Evolutionary conservation across 306 rosid genomes (phyloP).

Genomic region (Begonia peltatifolia): DNA sequence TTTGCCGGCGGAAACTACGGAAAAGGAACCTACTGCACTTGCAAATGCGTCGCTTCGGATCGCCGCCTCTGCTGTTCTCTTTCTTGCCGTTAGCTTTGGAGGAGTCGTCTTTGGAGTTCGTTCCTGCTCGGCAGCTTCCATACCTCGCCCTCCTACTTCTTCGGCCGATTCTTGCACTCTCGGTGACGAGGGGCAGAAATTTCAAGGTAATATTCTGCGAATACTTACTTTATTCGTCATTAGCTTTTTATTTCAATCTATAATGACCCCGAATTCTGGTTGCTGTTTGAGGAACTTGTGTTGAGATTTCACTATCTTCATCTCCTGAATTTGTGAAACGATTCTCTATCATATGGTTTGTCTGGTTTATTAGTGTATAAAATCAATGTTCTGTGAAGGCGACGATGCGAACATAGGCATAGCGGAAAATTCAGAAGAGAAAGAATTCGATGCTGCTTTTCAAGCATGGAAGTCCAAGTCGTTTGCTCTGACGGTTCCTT

Average conservation of each 20-base stretch:
- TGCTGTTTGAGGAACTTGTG: not conserved
- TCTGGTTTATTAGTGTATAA: not conserved
- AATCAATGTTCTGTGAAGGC: constrained; percentile 8
- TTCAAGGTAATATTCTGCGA: constrained; percentile 25
- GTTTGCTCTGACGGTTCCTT: constrained; percentile 76
- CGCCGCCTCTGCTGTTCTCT: constrained; percentile 33
- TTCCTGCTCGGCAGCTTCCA: constrained; percentile 23
- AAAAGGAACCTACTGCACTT: constrained; percentile 3
- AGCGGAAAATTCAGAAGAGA: constrained; percentile 21
- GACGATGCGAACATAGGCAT: constrained; percentile 16
- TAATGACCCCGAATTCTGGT: not conserved
- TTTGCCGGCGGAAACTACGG: constrained; percentile 6
- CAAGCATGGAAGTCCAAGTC: constrained; percentile 68
- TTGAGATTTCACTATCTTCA: not conserved
- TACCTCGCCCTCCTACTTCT: constrained; percentile 12
- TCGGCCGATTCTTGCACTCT: constrained; percentile 11
- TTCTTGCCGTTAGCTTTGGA: constrained; percentile 42
- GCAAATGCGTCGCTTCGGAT: constrained; percentile 21
- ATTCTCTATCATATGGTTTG: not conserved
- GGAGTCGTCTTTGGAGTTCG: constrained; percentile 30
- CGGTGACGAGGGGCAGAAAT: constrained; percentile 22
- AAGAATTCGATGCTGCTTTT: constrained; percentile 46
- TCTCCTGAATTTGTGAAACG: not conserved
- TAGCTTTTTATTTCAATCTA: not conserved
- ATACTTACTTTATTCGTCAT: not conserved